Evolutionary conservation across 805 yeast species (phyloP), one percentile per base, ranked within the genome.

Genomic region (Candida tibetensis): DNA sequence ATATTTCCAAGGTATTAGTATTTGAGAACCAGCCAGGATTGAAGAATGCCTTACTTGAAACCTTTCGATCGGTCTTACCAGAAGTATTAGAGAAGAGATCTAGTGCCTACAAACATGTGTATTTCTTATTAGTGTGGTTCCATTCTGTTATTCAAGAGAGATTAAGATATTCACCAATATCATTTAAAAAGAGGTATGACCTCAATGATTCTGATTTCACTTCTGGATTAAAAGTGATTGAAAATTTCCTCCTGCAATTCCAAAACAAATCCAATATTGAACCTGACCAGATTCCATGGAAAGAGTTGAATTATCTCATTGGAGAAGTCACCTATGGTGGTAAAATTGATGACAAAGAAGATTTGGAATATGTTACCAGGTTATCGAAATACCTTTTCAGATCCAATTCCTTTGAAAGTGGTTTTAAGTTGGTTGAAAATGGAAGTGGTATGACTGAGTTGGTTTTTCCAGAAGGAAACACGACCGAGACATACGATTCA

Each of bases 171-270:
- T 71, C 69, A 1, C 88, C 91, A 0, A 53, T 75, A 2, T 86
- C 91, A 1, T 85, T 85, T 60, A 48, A 61, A 1, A 73, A 74
- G 46, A 52, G 47, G 7, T 82, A 86, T 52, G 95, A 85, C 42
- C 76, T 89, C 49, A 85, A 76, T 52, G 86, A 85, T 40, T 60
- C 80, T n/a, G 96, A 90, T 53, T 72, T 82, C 37, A 59, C 63
- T 8, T 66, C 77, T 16, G 81, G 79, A 2, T 45, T 69, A 3
- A 51, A 44, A 34, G 63, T 79, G 14, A 56, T 81, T 34, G 66
- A 66, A 28, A 59, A 64, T 32, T 53, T 74, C 49, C 51, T 81
- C n/a, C 38, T 30, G 5, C 42, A 29, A 1, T 33, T 36, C 23
- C 19, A 28, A 18, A 28, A 25, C 28, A 39, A 40, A 17, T 25